Evolutionary conservation across 2,329 filamentous ascomycete genomes (phyloP).

Genomic region (Acrocalymma vagum): DNA sequence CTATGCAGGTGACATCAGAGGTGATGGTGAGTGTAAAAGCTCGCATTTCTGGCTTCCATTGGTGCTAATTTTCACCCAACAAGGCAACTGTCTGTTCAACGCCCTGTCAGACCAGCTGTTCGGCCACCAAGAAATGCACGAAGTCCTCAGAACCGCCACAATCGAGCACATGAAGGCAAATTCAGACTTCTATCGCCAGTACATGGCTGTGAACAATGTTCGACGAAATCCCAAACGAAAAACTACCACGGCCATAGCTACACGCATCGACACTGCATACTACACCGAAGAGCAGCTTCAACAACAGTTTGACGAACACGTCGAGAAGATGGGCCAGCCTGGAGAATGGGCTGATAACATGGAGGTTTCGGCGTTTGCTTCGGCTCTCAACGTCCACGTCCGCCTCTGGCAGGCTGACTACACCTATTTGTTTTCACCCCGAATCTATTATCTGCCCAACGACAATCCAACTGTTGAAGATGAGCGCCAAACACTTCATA

Average conservation of each 20-base stretch:
- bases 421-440: conserved; percentile 59
- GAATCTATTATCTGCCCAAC: conserved; percentile 36
- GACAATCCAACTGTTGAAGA: conserved; percentile 40
- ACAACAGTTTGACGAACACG: conserved; percentile 62
- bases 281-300: conserved; percentile 65
- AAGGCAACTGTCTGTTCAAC: conserved; percentile 76
- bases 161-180: conserved; percentile 70
- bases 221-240: conserved; percentile 66
- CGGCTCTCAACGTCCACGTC: conserved; percentile 68
- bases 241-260: conserved; percentile 55
- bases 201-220: conserved; percentile 64
- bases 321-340: conserved; percentile 66
- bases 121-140: conserved; percentile 65
- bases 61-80: conserved; percentile 29
- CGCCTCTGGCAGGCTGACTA: conserved; percentile 67
- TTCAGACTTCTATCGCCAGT: conserved; percentile 70
- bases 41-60: conserved; percentile 10
- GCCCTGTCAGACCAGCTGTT: conserved; percentile 73
- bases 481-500: conserved; percentile 58
- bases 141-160: conserved; percentile 65
- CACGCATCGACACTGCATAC: conserved; percentile 54
- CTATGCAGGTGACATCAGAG: conserved; percentile 66
- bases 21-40: conserved; percentile 65
- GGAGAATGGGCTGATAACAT: conserved; percentile 73
- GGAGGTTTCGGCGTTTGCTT: conserved; percentile 72